Evolutionary conservation across 1,139 yeast genomes (phyloP), one percentile per base, ranked within the genome.

Genomic region (Pichia kudriavzevii): DNA sequence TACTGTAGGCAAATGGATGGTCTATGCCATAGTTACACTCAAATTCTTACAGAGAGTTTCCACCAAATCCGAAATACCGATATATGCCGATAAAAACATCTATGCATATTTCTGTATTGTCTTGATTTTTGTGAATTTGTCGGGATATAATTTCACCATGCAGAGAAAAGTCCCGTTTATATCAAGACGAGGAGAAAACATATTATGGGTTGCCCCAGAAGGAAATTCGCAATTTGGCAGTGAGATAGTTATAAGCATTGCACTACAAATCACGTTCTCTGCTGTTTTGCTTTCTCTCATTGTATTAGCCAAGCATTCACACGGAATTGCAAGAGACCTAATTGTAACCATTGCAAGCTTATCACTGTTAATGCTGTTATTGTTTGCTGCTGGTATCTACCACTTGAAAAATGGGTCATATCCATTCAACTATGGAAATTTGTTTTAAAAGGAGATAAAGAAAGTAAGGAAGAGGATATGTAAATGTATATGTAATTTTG

Each of bases 161-260:
- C 75, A 76, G 38, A 64, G 74, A 44, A 66, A 66, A 2, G 72
- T 75, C 1, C 85, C 88, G 3, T 74, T 81, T 36, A 47, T 80
- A n/a, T 75, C 80, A 2, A 62, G 61, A 36, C 61, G 67, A 8
- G 36, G 42, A 5, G 52, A 50, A 2, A 45, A 66, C 2, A 70
- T 72, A 6, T 57, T 61, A 6, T 56, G 73, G 25, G 65, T 79
- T 54, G 69, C 81, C 44, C 84, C 84, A 6, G 84, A 82, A 2
- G 55, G 59, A 7, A 71, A 67, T 39, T 75, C 74, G 61, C 91
- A 80, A 53, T 75, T 79, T 55, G 91, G 91, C 1, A 57, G 71
- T 4, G 93, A 81, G 52, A 66, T 76, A 3, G 49, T 72, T 5
- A 66, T 79, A 4, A 69, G 72, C 0, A 52, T 53, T 3, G 59